Base-by-base conservation (phyloP, 2,329 filamentous ascomycete genomes). In the Paramyrothecium roridum region DNA sequence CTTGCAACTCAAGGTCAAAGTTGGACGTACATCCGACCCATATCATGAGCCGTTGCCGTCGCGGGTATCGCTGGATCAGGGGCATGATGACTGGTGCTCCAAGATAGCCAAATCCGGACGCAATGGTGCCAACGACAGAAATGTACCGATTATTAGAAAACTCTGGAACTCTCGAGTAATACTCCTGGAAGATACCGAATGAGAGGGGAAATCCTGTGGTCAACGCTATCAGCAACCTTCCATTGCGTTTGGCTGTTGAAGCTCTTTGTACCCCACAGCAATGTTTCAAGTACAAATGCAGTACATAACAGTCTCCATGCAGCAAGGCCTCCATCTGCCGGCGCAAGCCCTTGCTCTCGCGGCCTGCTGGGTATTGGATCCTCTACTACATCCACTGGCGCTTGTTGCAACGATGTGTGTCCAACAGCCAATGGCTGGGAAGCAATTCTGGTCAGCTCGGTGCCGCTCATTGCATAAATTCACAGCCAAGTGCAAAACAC, bases 21-120 rank as follows among this genome's bases (percentile, higher is more conserved):
- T 52, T 43, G 17, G 13, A 30, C 7, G 34, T 40, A 16, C 69
- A 76, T 16, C 70, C 74, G 13, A 71, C 49, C 58, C 64, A 72
- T 6, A 78, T 72, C 61, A 73, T 69, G 1, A 67, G 64, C 2
- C 59, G 58, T 47, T 70, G 69, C 55, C 68, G 72, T 13, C 64
- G 61, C 16, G 64, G 63, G 40, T 64, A 72, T 2, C 71, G 68
- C 55, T 69, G 66, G 1, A 70, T 64, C 7, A 76, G 48, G 3
- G 68, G 62, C 7, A 68, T 68, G 20, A 67, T 60, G 12, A 73
- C 30, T 0, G 73, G 73, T 16, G 70, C 67, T 1, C 70, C 70
- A 2, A 74, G 61, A 53, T 69, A 74, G 3, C 57, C 62, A 3
- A 71, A 48, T 12, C 70, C 69, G 2, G 65, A 63, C 0, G 67